Evolutionary conservation across 352 stramenopile species (phyloP).

Genomic region (Phytophthora quininea): DNA sequence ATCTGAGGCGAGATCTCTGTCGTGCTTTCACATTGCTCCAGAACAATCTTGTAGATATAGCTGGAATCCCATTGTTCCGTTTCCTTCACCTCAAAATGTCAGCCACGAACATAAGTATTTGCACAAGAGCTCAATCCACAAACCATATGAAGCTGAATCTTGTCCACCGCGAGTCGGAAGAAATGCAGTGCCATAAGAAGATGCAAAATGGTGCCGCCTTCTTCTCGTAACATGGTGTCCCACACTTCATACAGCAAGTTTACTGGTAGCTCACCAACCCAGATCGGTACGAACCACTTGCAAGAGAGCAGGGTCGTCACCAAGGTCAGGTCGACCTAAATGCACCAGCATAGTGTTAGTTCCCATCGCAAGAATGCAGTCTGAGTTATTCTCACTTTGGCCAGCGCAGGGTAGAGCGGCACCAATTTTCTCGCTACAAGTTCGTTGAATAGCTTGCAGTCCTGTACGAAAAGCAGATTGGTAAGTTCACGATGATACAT

Average conservation of each 20-base stretch:
- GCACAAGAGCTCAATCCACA: background rate
- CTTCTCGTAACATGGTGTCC: slow-evolving; percentile 63
- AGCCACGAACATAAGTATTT: background rate
- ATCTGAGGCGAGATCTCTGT: slow-evolving; percentile 33
- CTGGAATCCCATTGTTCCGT: slow-evolving; percentile 70
- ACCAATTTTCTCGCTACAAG: slow-evolving; percentile 61
- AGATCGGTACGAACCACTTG: slow-evolving; percentile 83
- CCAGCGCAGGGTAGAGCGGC: slow-evolving; percentile 52
- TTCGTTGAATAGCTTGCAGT: slow-evolving; percentile 65
- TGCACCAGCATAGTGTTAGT: slow-evolving; percentile 4
- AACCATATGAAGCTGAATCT: slow-evolving; percentile 45
- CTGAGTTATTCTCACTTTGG: slow-evolving; percentile 31
- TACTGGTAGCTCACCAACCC: slow-evolving; percentile 63
- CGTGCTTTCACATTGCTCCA: slow-evolving; percentile 42
- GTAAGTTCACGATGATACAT: background rate
- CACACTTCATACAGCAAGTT: slow-evolving; percentile 58
- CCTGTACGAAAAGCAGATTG: slow-evolving; percentile 25
- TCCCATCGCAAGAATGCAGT: too few species aligned
- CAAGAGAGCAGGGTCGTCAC: slow-evolving; percentile 69
- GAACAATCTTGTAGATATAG: slow-evolving; percentile 73
- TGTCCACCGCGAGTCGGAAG: slow-evolving; percentile 51
- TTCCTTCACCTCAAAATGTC: slow-evolving; percentile 29
- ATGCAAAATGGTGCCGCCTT: slow-evolving; percentile 63
- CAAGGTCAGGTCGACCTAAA: slow-evolving; percentile 58
- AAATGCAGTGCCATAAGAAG: slow-evolving; percentile 65